Conservation (phyloP, 1,139 yeast genomes). For the Yamadazyma atmosphaerica region DNA sequence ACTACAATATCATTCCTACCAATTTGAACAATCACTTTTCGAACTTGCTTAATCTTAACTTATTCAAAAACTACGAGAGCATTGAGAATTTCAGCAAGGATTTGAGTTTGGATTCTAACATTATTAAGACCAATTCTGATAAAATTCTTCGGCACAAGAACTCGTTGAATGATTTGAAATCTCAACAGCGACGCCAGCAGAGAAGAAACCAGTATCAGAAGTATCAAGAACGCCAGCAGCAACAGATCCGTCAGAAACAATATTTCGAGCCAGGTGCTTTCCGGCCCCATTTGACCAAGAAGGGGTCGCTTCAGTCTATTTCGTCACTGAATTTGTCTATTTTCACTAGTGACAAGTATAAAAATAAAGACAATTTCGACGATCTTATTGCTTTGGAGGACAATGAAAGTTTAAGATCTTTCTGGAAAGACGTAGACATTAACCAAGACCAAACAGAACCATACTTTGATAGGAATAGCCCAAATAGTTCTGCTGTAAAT, state of each 20-base stretch:
- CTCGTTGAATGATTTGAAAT: slow-evolving; percentile 31
- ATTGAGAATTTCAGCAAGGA: slow-evolving; percentile 33
- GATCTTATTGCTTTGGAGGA: slow-evolving; percentile 16
- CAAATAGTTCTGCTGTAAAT: no score
- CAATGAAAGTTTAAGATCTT: slow-evolving; percentile 16
- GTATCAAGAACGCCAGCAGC: not conserved
- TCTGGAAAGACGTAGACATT: slow-evolving; percentile 20
- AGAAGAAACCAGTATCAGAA: not conserved
- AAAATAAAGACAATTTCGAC: slow-evolving; percentile 11
- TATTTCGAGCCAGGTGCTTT: slow-evolving; percentile 6
- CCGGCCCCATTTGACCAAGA: slow-evolving; percentile 12
- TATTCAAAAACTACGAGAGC: slow-evolving; percentile 42
- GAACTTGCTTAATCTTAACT: slow-evolving; percentile 35
- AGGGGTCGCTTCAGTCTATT: slow-evolving; percentile 14
- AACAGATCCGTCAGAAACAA: slow-evolving; percentile 3
- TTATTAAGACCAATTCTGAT: slow-evolving; percentile 33
- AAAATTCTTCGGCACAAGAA: slow-evolving; percentile 34
- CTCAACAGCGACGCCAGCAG: slow-evolving; percentile 9
- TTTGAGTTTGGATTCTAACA: slow-evolving; percentile 26
- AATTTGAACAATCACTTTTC: slow-evolving; percentile 40
- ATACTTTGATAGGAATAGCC: no score
- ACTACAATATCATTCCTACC: slow-evolving; percentile 36
- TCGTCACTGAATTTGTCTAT: slow-evolving; percentile 14
- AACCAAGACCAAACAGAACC: no score
- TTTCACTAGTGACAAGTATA: slow-evolving; percentile 12